Evolutionary conservation across 1,284 basidiomycete species (phyloP).

Genomic region (Ceraceosorus guamensis): DNA sequence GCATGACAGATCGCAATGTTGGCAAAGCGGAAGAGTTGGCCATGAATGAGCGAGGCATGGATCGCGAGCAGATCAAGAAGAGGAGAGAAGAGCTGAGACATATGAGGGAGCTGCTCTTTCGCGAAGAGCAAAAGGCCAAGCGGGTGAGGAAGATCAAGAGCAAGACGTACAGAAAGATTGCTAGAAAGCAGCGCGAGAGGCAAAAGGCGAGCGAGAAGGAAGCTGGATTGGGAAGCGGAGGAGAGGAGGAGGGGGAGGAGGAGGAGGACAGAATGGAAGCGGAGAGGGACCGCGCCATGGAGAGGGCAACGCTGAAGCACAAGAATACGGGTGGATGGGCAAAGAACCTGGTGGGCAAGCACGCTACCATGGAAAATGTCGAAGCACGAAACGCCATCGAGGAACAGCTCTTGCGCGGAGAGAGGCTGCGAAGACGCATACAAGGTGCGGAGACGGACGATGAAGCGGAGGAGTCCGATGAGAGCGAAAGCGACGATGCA

Average conservation of each 20-base stretch:
- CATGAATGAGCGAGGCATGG: conserved; percentile 62
- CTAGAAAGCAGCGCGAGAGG: conserved; percentile 66
- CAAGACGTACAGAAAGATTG: conserved; percentile 80
- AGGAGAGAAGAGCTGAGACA: conserved; percentile 73
- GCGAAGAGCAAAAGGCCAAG: conserved; percentile 83
- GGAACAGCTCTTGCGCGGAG: conserved; percentile 31
- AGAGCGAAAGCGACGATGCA: conserved; percentile 14
- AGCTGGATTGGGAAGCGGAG: conserved; percentile 11
- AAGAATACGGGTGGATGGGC: conserved; percentile 48
- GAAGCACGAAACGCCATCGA: conserved; percentile 40
- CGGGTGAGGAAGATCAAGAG: conserved; percentile 91
- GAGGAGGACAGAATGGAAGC: conserved; percentile 60
- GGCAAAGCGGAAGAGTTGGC: conserved; percentile 69
- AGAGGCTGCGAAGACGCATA: conserved; percentile 26
- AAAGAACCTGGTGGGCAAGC: conserved; percentile 20
- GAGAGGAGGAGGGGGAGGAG: conserved; percentile 49
- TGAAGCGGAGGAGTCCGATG: conserved; percentile 13
- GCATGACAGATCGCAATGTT: conserved; percentile 60
- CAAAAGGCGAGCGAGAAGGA: conserved; percentile 50
- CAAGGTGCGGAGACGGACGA: conserved; percentile 26
- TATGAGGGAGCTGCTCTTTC: conserved; percentile 88
- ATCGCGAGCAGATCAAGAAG: conserved; percentile 71
- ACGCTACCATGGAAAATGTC: conserved; percentile 21
- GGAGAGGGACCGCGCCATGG: conserved; percentile 57
- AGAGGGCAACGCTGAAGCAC: conserved; percentile 46